phyloP scores from a whole-genome alignment of 805 yeast species.

The Candida wancherniae region DNA sequence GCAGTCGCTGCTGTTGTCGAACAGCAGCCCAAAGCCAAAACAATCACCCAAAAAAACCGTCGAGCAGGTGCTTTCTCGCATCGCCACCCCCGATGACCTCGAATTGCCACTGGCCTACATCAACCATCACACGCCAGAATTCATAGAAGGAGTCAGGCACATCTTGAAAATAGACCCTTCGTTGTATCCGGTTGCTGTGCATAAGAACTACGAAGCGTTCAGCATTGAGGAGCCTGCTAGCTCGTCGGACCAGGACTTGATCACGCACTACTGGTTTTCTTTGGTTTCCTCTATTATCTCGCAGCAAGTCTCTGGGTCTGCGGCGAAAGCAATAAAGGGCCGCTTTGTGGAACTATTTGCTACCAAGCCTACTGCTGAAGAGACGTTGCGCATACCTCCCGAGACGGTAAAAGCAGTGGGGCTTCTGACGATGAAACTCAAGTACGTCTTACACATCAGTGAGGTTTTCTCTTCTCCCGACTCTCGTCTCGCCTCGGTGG shows the following conservation, averaged over 20 bases:
- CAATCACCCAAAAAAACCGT: slow-evolving; percentile 7
- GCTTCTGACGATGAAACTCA: slow-evolving; percentile 60
- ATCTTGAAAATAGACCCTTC: slow-evolving; percentile 29
- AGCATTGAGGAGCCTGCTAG: slow-evolving; percentile 6
- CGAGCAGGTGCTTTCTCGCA: slow-evolving; percentile 11
- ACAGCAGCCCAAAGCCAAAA: slow-evolving; percentile 1
- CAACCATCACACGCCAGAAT: slow-evolving; percentile 28
- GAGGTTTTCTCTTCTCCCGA: slow-evolving; percentile 43
- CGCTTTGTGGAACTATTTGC: slow-evolving; percentile 38
- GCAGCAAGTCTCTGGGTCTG: slow-evolving; percentile 77
- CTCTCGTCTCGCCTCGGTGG: slow-evolving; percentile 26
- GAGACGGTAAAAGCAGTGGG: slow-evolving; percentile 62
- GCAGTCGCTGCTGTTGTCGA: no score
- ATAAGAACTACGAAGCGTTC: slow-evolving; percentile 25
- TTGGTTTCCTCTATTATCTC: slow-evolving; percentile 47
- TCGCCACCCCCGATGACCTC: slow-evolving; percentile 12
- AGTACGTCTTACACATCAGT: slow-evolving; percentile 55
- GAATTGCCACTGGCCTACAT: slow-evolving; percentile 27
- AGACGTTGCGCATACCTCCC: slow-evolving; percentile 34
- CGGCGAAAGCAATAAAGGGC: slow-evolving; percentile 61
- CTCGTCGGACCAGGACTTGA: slow-evolving; percentile 13
- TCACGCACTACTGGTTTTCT: slow-evolving; percentile 33
- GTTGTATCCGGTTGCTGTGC: slow-evolving; percentile 30
- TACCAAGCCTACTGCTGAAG: slow-evolving; percentile 48
- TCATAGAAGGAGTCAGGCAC: slow-evolving; percentile 28